Evolutionary conservation across 78 protist species (phyloP).

Genomic region (Pigoraptor vietnamica): DNA sequence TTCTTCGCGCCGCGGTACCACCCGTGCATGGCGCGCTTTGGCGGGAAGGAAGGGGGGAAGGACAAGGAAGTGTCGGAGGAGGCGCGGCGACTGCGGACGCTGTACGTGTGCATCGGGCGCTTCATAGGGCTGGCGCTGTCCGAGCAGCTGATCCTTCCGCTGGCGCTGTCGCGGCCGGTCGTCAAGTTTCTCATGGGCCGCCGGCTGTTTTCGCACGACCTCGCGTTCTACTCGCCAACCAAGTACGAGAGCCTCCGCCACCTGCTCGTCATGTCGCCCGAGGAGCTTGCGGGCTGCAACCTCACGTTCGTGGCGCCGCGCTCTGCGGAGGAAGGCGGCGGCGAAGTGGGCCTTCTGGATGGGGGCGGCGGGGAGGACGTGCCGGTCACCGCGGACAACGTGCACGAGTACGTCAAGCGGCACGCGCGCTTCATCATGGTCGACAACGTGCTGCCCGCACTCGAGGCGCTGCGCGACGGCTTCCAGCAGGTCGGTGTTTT

Average conservation of each 20-base stretch:
- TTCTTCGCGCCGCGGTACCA: conserved; percentile 4
- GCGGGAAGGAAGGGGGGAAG: too few species aligned
- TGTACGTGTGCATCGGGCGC: not conserved
- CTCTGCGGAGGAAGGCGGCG: not conserved
- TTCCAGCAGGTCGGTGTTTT: not conserved
- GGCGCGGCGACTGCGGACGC: not conserved
- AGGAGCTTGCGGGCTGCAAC: not conserved
- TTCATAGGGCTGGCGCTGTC: not conserved
- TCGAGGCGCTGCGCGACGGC: conserved; percentile 8
- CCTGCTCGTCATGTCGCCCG: not conserved
- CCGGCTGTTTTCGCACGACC: not conserved
- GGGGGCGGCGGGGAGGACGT: not conserved
- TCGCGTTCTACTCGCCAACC: not conserved
- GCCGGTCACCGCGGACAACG: not conserved
- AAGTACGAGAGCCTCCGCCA: not conserved
- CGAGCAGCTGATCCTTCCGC: not conserved
- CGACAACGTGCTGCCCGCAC: not conserved
- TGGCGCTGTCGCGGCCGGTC: not conserved
- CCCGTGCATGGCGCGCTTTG: not conserved
- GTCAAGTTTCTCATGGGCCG: not conserved
- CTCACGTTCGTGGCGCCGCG: not conserved
- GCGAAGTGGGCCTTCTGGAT: not conserved
- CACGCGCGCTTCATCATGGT: not conserved
- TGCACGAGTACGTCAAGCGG: not conserved
- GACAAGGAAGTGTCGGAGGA: not conserved